Base-by-base conservation (phyloP, 2,329 filamentous ascomycete species). In the Ophidiomyces ophidiicola region DNA sequence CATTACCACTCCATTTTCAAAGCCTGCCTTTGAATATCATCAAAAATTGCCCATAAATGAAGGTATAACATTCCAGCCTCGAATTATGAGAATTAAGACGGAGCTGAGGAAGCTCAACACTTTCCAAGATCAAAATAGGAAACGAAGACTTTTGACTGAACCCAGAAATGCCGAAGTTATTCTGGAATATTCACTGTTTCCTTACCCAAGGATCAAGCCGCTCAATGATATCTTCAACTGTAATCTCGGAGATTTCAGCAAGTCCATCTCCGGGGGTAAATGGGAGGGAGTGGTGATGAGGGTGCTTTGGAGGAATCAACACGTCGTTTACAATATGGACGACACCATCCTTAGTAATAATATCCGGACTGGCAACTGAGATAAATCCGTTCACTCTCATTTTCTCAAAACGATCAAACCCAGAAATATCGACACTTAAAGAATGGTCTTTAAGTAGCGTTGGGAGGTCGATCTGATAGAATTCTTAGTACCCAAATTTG, bases 301-400 rank as follows among this genome's bases (percentile, higher is more conserved):
- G 53, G 45, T 68, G 69, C 60, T 73, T 76, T 1, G 85, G 83
- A 29, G 87, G 87, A 46, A 94, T 75, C 42, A 92, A 62, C 0
- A 94, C 75, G 42, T 70, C 70, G 33, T 71, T 69, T 0, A 90
- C 67, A 11, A 88, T 76, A 41, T 94, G 87, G 25, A 93, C 72
- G 10, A 88, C 85, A 21, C 87, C 87, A 54, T 94, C 82, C 52
- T 70, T 73, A 0, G 79, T 81, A 40, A 90, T 59, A 0, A 69
- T 78, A 54, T 94, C 85, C 46, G 77, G 67, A 5, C 83, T 64
- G 0, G 67, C 65, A 1, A 92, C 80, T 5, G 66, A 66, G 2
- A 70, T 67, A 48, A 78, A 79, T 10, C 78, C 82, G 52, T 94
- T 94, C 52, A 93, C 70, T 55, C 76, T 76, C 45, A 94, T 78